Evolutionary conservation across 257 asterid genomes (phyloP).

Genomic region (Penstemon barbatus): DNA sequence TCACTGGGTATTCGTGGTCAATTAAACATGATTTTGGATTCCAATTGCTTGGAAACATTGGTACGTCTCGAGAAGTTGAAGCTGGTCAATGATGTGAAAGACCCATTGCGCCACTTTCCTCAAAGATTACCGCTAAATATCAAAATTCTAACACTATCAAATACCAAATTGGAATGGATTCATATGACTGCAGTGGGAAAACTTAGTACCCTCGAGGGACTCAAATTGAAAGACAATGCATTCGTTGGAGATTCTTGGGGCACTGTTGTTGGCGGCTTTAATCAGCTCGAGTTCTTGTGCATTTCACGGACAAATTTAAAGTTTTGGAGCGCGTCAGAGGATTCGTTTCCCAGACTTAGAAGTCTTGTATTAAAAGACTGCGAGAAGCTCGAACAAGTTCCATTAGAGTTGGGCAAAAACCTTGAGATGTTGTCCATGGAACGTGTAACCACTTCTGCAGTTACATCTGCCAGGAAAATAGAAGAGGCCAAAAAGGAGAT

Average conservation of each 20-base stretch:
- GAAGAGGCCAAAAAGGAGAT: background rate
- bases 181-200: background rate
- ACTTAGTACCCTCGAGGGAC: conserved; percentile 5
- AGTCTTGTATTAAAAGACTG: conserved; percentile 8
- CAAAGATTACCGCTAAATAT: background rate
- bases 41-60: background rate
- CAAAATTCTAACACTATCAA: background rate
- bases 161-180: background rate
- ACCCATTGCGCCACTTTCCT: background rate
- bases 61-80: background rate
- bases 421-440: conserved; percentile 10
- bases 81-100: background rate
- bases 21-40: background rate
- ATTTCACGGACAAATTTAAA: background rate
- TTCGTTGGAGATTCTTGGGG: background rate
- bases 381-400: conserved; percentile 3
- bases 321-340: background rate
- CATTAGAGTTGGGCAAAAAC: background rate
- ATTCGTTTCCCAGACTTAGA: background rate
- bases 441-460: background rate
- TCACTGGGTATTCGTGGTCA: conserved; percentile 5
- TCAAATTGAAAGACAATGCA: conserved; percentile 12
- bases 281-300: background rate
- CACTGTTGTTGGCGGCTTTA: background rate
- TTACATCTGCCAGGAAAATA: background rate